Evolutionary conservation across 2,329 filamentous ascomycete genomes (phyloP).

Genomic region (Fusarium goolgardi): DNA sequence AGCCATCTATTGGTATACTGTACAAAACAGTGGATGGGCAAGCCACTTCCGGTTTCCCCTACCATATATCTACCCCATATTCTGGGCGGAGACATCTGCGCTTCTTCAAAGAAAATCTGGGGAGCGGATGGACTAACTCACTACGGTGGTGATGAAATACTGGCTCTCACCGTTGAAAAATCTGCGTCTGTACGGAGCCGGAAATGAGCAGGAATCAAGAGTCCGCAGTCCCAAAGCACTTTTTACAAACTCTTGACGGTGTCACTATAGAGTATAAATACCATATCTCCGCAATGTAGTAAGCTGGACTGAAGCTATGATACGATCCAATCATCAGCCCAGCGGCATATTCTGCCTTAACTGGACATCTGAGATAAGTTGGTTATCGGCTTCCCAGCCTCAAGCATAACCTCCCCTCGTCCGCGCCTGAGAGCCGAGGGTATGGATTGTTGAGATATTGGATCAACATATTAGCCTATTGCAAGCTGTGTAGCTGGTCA

Average conservation of each 20-base stretch:
- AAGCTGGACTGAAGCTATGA: constrained; percentile 13
- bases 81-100: constrained; percentile 32
- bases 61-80: constrained; percentile 39
- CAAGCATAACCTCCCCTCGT: constrained; percentile 19
- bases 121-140: constrained; percentile 7
- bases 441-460: not conserved
- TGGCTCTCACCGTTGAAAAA: not conserved
- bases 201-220: not conserved
- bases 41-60: constrained; percentile 35
- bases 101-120: constrained; percentile 9
- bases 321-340: constrained; percentile 15
- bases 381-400: not conserved
- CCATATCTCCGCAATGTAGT: not conserved
- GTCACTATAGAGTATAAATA: constrained; percentile 8
- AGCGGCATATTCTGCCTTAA: constrained; percentile 11
- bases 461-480: not conserved
- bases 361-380: constrained; percentile 6
- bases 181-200: constrained; percentile 9
- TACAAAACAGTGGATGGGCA: constrained; percentile 20
- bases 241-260: constrained; percentile 1
- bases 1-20: not conserved
- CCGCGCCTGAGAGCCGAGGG: constrained; percentile 21
- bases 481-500: not conserved
- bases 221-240: constrained; percentile 19
- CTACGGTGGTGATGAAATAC: constrained; percentile 12